Percentiles rank a stretch among this genome's conserved stretches.
Conservation (phyloP, 352 stramenopile species). For the Phytophthora quininea region DNA sequence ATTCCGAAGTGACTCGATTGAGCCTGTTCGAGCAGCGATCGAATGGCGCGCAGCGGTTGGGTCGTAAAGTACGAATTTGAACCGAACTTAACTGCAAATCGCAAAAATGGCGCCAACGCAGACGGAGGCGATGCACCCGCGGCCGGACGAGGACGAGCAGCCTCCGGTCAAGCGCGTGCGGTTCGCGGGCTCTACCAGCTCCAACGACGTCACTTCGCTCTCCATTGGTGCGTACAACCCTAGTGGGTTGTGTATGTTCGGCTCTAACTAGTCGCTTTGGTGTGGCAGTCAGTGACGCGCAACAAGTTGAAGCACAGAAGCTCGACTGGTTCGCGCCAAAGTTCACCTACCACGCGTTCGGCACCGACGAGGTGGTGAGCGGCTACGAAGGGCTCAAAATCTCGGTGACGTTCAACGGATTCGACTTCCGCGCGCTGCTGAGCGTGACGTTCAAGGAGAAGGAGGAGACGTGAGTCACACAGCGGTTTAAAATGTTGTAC, state of each 20-base stretch:
- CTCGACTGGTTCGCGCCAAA: conserved; percentile 62
- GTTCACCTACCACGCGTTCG: conserved; percentile 87
- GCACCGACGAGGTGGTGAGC: conserved; percentile 71
- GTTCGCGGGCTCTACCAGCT: conserved; percentile 49
- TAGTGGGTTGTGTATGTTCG: no score
- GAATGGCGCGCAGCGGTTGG: no score
- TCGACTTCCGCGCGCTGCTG: conserved; percentile 67
- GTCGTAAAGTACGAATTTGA: neutral
- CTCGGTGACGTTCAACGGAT: conserved; percentile 63
- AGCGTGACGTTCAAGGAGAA: conserved; percentile 60
- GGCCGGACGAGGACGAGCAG: conserved; percentile 3
- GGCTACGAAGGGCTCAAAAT: conserved; percentile 68
- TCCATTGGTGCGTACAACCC: conserved; percentile 49
- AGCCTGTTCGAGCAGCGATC: no score
- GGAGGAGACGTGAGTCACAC: conserved; percentile 40
- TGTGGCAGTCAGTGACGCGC: conserved; percentile 41
- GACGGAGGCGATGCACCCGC: conserved; percentile 4
- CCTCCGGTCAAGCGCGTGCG: conserved; percentile 62
- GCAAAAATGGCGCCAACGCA: conserved; percentile 45
- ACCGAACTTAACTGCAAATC: neutral
- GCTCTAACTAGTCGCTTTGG: neutral
- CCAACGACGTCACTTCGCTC: conserved; percentile 61
- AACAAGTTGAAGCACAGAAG: conserved; percentile 48
- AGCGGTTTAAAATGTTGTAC: neutral
- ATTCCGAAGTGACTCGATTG: conserved; percentile 27